Evolutionary conservation across 2,329 filamentous ascomycete genomes (phyloP), one percentile per base, ranked within the genome.

Genomic region (Aquanectria penicillioides): DNA sequence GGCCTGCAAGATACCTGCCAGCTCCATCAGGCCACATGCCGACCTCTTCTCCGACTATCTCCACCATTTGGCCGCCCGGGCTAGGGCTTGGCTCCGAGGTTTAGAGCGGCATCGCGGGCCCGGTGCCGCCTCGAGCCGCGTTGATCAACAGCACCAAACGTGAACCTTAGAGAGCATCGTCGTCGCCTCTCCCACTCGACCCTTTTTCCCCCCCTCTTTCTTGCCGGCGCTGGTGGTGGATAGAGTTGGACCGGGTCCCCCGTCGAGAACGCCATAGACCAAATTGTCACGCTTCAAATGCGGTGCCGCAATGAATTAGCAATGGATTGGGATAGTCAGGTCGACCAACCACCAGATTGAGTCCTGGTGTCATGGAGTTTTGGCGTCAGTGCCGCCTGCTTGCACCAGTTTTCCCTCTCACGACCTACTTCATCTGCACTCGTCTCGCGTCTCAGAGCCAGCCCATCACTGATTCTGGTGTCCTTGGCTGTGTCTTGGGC

Each of bases 21-120:
- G 18, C n/a, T 17, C 50, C 18, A 51, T 50, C 36, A 43, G 49
- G 9, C 36, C n/a, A 20, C 33, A 53, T 47, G 43, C 22, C 55
- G 50, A 57, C n/a, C n/a, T 62, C 64, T 52, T 41, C 44, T 34
- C 43, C 26, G 56, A 52, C 56, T 29, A 18, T 33, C 44, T 51
- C 33, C 47, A 33, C 40, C 13, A 54, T 44, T 17, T 12, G 15
- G 17, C 25, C 25, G 40, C 25, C 28, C 25, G 25, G 40, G 41
- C 12, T 18, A 20, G 22, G 44, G 41, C 18, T 40, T 58, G 53
- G 59, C 28, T 36, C 26, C 31, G n/a, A 28, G 56, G 20, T n/a
- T n/a, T n/a, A n/a, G n/a, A n/a, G n/a, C n/a, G n/a, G 28, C 41
- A 10, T n/a, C 59, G 15, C 25, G 18, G 36, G 62, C 34, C 29